These are phyloP conservation scores for Pyrus pyrifolia DNA, from an alignment of 306 rosid genomes.

Conservation along the genomic window DNA sequence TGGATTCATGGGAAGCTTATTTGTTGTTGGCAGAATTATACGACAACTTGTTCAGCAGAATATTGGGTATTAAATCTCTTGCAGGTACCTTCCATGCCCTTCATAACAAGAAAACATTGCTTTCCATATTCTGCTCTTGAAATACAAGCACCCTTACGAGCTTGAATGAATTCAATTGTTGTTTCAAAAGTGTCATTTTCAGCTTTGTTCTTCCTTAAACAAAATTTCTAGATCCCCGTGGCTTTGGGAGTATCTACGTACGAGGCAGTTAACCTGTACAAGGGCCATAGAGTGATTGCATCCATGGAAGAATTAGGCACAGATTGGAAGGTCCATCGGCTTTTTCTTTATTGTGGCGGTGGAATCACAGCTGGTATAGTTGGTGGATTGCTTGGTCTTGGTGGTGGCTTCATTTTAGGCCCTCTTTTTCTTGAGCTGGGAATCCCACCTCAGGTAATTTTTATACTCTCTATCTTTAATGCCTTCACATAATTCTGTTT, in stretches of 20 bases:
- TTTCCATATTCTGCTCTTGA: neutral
- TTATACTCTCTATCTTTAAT: neutral
- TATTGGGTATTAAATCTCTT: conserved; percentile 52
- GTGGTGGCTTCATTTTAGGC: conserved; percentile 77
- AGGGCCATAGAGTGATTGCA: conserved; percentile 49
- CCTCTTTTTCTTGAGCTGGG: conserved; percentile 80
- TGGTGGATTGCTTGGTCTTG: conserved; percentile 86
- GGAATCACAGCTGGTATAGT: conserved; percentile 62
- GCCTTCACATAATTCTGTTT: neutral
- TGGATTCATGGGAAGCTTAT: conserved; percentile 14
- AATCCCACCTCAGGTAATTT: conserved; percentile 67
- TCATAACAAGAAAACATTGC: neutral
- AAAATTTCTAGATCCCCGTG: neutral
- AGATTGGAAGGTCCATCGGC: conserved; percentile 30
- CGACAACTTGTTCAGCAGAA: conserved; percentile 38
- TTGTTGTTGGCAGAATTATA: conserved; percentile 36
- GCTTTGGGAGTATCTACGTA: conserved; percentile 49
- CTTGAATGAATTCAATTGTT: neutral
- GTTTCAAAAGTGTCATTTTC: neutral
- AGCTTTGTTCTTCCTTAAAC: neutral
- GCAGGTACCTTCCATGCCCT: conserved; percentile 36
- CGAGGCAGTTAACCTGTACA: conserved; percentile 55
- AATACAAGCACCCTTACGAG: neutral
- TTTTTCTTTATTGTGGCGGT: conserved; percentile 35
- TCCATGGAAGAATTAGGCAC: conserved; percentile 42